These are phyloP conservation scores for Trichoderma koningiopsis DNA, from an alignment of 2,329 filamentous ascomycete species.

Conservation along the genomic window DNA sequence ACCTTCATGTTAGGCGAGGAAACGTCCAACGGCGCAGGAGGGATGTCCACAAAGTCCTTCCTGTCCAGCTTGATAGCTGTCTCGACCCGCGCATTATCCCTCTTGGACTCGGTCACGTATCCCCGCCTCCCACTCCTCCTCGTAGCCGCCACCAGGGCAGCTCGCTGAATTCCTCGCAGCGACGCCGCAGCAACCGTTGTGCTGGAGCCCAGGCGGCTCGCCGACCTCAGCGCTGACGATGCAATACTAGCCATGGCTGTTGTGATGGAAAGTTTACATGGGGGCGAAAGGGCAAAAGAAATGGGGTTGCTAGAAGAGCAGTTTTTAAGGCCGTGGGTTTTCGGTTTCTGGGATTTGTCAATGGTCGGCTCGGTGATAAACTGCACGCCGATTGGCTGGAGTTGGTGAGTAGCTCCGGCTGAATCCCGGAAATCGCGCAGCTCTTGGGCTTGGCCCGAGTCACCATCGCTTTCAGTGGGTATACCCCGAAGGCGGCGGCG, in stretches of 20 bases:
- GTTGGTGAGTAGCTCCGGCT: conserved; percentile 12
- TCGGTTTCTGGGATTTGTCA: conserved; percentile 39
- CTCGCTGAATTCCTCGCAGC: conserved; percentile 36
- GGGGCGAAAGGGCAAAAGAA: conserved; percentile 29
- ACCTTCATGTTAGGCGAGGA: conserved; percentile 57
- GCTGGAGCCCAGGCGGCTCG: conserved; percentile 59
- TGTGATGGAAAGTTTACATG: conserved; percentile 30
- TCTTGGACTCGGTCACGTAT: conserved; percentile 84
- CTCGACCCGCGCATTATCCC: conserved; percentile 80
- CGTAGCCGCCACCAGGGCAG: conserved; percentile 37
- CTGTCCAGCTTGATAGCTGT: conserved; percentile 85
- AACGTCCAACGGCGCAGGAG: conserved; percentile 37
- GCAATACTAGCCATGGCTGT: conserved; percentile 63
- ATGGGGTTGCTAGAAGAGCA: conserved; percentile 28
- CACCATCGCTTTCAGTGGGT: background rate
- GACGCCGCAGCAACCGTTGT: conserved; percentile 36
- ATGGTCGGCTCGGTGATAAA: conserved; percentile 43
- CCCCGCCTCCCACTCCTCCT: conserved; percentile 50
- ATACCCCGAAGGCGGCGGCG: background rate
- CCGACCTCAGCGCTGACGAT: conserved; percentile 73
- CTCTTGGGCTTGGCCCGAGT: background rate
- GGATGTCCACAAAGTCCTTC: conserved; percentile 70
- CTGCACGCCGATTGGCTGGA: conserved; percentile 39
- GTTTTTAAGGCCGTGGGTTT: conserved; percentile 7
- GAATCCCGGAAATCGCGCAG: conserved; percentile 4